These are phyloP conservation scores for Tolypocladium nubicola DNA, from an alignment of 2,329 filamentous ascomycete genomes.

Conservation along the genomic window DNA sequence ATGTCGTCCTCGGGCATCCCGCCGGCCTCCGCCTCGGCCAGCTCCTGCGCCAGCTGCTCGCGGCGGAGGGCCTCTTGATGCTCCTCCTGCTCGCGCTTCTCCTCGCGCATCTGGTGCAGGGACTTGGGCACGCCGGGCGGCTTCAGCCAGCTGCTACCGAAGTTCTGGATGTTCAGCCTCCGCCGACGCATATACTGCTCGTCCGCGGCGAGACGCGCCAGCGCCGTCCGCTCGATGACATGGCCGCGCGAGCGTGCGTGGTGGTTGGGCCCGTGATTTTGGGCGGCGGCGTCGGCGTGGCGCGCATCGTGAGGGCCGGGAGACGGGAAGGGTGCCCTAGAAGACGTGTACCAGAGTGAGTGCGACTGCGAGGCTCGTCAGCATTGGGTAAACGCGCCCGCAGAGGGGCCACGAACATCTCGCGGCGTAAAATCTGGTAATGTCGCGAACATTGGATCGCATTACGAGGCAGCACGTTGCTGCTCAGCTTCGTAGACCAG, in stretches of 20 bases:
- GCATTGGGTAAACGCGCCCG: background rate
- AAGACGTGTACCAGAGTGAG: conserved; percentile 62
- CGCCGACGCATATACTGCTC: conserved; percentile 69
- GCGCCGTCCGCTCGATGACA: conserved; percentile 45
- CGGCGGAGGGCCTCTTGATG: conserved; percentile 63
- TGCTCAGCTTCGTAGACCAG: background rate
- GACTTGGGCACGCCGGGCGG: conserved; percentile 85
- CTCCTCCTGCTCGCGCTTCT: conserved; percentile 80
- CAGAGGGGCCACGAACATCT: conserved; percentile 42
- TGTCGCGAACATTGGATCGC: conserved; percentile 43
- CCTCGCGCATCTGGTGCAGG: conserved; percentile 80
- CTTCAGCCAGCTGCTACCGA: conserved; percentile 82
- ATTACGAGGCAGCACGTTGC: background rate
- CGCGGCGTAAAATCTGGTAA: conserved; percentile 59
- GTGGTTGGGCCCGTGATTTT: conserved; percentile 17
- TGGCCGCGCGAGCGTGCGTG: conserved; percentile 30
- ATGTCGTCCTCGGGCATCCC: conserved; percentile 30
- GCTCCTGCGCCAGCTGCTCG: conserved; percentile 61
- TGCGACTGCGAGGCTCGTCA: conserved; percentile 44
- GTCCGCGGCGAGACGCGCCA: conserved; percentile 63
- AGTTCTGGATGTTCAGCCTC: conserved; percentile 73
- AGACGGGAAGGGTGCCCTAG: conserved; percentile 36
- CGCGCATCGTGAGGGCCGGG: conserved; percentile 21
- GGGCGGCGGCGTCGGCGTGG: conserved; percentile 15
- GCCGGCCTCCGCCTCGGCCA: conserved; percentile 53